Conservation (phyloP, 2,329 filamentous ascomycete genomes). For the Penicillium corylophilum region DNA sequence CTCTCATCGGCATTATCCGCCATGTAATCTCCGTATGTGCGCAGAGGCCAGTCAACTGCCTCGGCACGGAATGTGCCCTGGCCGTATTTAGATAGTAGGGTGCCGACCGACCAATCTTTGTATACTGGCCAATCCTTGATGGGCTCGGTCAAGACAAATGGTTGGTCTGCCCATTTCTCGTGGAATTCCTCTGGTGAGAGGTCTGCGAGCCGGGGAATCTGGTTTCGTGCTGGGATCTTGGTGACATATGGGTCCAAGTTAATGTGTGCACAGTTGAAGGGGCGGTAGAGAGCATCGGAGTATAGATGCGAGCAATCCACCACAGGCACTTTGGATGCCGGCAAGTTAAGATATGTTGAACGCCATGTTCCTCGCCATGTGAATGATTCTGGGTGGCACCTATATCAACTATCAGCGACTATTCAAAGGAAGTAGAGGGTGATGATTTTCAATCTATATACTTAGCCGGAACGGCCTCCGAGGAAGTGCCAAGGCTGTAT, state of each 20-base stretch:
- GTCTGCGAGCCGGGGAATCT: constrained; percentile 67
- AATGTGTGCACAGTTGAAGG: constrained; percentile 84
- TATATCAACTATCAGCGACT: constrained; percentile 22
- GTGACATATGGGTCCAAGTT: constrained; percentile 64
- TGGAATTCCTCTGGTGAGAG: constrained; percentile 73
- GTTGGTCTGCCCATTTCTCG: constrained; percentile 70
- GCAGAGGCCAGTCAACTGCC: constrained; percentile 86
- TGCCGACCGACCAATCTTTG: constrained; percentile 69
- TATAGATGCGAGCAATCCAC: constrained; percentile 77
- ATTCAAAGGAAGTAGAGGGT: no score
- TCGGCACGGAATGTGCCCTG: constrained; percentile 79
- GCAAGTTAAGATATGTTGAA: constrained; percentile 68
- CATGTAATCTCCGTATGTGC: constrained; percentile 83
- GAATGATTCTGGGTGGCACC: constrained; percentile 43
- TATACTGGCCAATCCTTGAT: constrained; percentile 80
- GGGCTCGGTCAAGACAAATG: constrained; percentile 82
- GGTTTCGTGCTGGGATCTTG: constrained; percentile 70
- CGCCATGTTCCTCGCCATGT: constrained; percentile 84
- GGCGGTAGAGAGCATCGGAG: constrained; percentile 85
- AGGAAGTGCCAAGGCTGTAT: not conserved
- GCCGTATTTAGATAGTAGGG: constrained; percentile 63
- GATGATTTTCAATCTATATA: not conserved
- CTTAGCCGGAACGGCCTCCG: not conserved
- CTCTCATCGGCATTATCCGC: constrained; percentile 76
- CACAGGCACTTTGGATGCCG: constrained; percentile 52